Evolutionary conservation across 495 filamentous ascomycete species (phyloP), one percentile per base, ranked within the genome.

Genomic region (Daldinia bambusicola): DNA sequence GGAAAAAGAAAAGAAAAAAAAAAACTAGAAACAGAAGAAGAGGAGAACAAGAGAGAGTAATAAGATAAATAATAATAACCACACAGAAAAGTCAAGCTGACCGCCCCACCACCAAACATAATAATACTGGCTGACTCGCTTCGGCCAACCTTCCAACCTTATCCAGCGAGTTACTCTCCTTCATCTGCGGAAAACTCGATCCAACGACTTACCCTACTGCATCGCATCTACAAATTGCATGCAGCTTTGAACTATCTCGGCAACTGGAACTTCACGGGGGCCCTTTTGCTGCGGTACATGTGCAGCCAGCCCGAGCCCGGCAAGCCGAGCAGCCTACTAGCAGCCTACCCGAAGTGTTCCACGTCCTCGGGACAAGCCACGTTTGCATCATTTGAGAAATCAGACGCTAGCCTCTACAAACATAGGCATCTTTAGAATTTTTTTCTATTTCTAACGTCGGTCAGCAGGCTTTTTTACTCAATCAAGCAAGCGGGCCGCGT

Each of bases 301-400:
- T 62, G 38, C 70, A 69, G 53, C 53, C 62, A 69, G 57, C 56
- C 70, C 70, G 70, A 73, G 70, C 66, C 51, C 70, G 70, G 70
- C 70, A 69, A 73, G 70, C 70, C 70, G 70, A 69, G 58, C 30
- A 61, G 63, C 57, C 66, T 48, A 66, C 57, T 38, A 70, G 63
- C 66, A 69, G 61, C 43, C 62, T 63, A 69, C 70, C 70, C 66
- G 66, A 69, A 55, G 70, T n/a, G 70, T 69, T 26, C 70, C 70
- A 73, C 50, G 61, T 62, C 57, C 38, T 58, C 66, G 70, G 70
- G 70, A 73, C 70, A 73, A 73, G 70, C 70, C 70, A 73, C 70
- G 45, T 66, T 66, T 61, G 57, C 62, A 69, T 73, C 58, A 56
- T 53, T 32, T 62, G 65, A 61, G 70, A 60, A 55, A 73, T 73